Evolutionary conservation across 331 rosid genomes (phyloP), one percentile per base, ranked within the genome.

Genomic region (Acacia concinna): DNA sequence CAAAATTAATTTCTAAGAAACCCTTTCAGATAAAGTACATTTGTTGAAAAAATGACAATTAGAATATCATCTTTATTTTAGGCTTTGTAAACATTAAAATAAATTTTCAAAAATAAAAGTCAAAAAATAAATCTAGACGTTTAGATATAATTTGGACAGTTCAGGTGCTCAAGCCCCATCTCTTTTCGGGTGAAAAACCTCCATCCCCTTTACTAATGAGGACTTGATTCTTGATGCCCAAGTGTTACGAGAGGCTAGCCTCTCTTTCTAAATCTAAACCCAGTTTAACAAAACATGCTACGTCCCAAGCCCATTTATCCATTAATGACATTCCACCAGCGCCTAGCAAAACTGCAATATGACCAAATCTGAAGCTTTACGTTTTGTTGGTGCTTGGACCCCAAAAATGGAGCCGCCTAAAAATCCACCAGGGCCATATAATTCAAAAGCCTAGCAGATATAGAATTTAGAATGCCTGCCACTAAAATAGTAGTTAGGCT

Each of bases 351-450:
- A 94, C 93, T 0, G 96, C 89, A 10, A 79, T 77, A 90, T 0
- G 89, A 75, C 84, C n/a, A 81, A 23, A 76, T 8, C 49, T 87
- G 96, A 12, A 90, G 94, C 82, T 82, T 94, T 3, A 81, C 6
- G 51, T 70, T 85, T 10, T 59, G 30, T 81, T 88, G 98, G 4
- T 90, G 76, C 81, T 68, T 91, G 15, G 91, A 41, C n/a, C 94
- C 92, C 97, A 90, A 83, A 34, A 90, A 93, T 41, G 90, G 96
- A 60, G 84, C 2, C 7, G 84, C 97, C 56, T 88, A 78, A 7
- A 93, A 81, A 23, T 91, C 90, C 23, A 93, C 98, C 40, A 91
- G 41, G 32, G 91, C 97, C 98, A 88, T 91, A 2, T 91, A 91
- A 44, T 90, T 90, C 44, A 93, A 66, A 63, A 93, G 87, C 76